Conservation (phyloP, 2,329 filamentous ascomycete species). For the Plenodomus tracheiphilus region DNA sequence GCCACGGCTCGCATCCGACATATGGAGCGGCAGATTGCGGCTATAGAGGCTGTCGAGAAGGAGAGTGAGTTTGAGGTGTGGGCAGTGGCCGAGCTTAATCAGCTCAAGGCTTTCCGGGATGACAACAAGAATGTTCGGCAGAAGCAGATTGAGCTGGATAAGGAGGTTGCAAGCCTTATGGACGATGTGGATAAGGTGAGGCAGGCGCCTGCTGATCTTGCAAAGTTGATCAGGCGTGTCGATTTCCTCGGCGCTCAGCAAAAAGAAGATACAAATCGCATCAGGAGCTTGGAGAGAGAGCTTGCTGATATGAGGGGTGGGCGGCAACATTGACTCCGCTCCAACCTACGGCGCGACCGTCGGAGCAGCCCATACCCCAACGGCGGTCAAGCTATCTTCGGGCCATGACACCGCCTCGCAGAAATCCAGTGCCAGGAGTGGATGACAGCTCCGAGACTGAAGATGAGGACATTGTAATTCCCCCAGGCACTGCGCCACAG, state of each 20-base stretch:
- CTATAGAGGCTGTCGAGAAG: constrained; percentile 27
- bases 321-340: neutral
- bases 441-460: constrained; percentile 11
- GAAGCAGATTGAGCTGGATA: constrained; percentile 22
- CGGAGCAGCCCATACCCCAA: neutral
- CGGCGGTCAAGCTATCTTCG: neutral
- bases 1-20: constrained; percentile 14
- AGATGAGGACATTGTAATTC: constrained; percentile 5
- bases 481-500: neutral
- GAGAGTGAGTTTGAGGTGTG: constrained; percentile 25
- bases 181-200: constrained; percentile 11
- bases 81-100: constrained; percentile 16
- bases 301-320: constrained; percentile 5
- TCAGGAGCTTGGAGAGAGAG: constrained; percentile 13
- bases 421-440: neutral
- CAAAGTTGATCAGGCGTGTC: constrained; percentile 11
- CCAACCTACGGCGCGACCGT: neutral
- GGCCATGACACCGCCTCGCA: neutral
- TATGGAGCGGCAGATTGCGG: constrained; percentile 24
- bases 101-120: constrained; percentile 16
- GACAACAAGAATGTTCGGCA: constrained; percentile 18
- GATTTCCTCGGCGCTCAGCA: constrained; percentile 14
- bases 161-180: constrained; percentile 7
- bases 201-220: constrained; percentile 3
- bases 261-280: constrained; percentile 8